A percentile compares a stretch with the other conserved stretches of the same genome.
Conservation (phyloP, 371 early-diverging fungal species). For the Scutellospora calospora region DNA sequence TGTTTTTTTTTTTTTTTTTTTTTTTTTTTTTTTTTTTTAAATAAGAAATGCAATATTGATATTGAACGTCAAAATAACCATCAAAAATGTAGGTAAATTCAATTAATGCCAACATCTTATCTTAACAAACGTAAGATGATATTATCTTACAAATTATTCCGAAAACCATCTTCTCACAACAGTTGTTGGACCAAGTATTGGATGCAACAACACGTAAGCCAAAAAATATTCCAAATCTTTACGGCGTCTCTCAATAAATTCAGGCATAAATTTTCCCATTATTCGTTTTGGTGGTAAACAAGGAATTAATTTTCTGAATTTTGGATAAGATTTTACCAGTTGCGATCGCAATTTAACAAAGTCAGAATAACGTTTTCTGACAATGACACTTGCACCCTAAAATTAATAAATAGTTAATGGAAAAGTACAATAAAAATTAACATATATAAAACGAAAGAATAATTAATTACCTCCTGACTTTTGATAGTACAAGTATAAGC, state of each 20-base stretch:
- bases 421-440: too few species aligned
- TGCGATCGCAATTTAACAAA: slow-evolving; percentile 61
- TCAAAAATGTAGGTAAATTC: too few species aligned
- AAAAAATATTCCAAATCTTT: slow-evolving; percentile 68
- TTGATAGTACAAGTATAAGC: slow-evolving; percentile 64
- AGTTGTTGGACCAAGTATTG: slow-evolving; percentile 53
- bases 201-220: slow-evolving; percentile 63
- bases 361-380: slow-evolving; percentile 64
- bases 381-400: slow-evolving; percentile 57
- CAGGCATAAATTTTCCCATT: slow-evolving; percentile 60
- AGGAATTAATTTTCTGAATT: slow-evolving; percentile 58
- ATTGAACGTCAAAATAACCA: too few species aligned
- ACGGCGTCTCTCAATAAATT: slow-evolving; percentile 63
- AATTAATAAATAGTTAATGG: not conserved
- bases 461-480: slow-evolving; percentile 54
- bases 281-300: slow-evolving; percentile 65
- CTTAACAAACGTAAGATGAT: too few species aligned
- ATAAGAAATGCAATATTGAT: too few species aligned
- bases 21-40: too few species aligned
- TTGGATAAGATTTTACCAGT: slow-evolving; percentile 55
- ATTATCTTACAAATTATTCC: not conserved
- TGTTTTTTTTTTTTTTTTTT: too few species aligned
- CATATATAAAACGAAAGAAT: not conserved
- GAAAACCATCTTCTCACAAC: slow-evolving; percentile 38
- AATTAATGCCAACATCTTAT: too few species aligned